Conservation (phyloP, 768 basidiomycete species). For the Chlorophyllum brunneum region DNA sequence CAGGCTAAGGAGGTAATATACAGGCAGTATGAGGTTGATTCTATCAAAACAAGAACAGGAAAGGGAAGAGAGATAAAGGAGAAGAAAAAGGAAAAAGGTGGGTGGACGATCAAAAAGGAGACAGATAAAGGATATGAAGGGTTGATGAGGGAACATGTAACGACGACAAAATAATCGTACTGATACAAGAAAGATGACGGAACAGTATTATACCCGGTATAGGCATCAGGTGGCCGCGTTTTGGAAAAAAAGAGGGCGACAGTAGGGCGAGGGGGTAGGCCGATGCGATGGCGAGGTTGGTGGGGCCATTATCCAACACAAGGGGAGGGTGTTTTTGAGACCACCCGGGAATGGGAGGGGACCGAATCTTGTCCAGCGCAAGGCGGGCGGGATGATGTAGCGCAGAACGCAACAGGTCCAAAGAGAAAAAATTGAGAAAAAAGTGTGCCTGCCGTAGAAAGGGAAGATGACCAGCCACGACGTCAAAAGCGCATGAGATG, state of each 20-base stretch:
- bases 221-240: no score
- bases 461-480: slow-evolving; percentile 1
- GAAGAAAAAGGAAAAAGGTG: slow-evolving; percentile 12
- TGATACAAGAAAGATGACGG: slow-evolving; percentile 12
- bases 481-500: no score
- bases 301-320: no score
- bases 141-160: no score
- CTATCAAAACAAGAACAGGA: slow-evolving; percentile 7
- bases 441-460: slow-evolving; percentile 1
- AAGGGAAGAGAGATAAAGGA: slow-evolving; percentile 9
- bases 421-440: slow-evolving; percentile 6
- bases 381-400: no score
- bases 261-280: neutral
- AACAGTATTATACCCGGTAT: no score
- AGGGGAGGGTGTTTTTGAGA: no score
- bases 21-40: slow-evolving; percentile 6
- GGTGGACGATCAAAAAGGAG: neutral
- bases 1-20: slow-evolving; percentile 8
- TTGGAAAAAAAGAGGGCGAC: neutral
- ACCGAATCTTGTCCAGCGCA: no score
- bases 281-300: no score
- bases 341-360: no score
- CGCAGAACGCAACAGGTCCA: no score
- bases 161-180: slow-evolving; percentile 15
- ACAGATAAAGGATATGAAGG: no score